Conservation (phyloP, 2,329 filamentous ascomycete genomes). For the Diplodia sapinea region DNA sequence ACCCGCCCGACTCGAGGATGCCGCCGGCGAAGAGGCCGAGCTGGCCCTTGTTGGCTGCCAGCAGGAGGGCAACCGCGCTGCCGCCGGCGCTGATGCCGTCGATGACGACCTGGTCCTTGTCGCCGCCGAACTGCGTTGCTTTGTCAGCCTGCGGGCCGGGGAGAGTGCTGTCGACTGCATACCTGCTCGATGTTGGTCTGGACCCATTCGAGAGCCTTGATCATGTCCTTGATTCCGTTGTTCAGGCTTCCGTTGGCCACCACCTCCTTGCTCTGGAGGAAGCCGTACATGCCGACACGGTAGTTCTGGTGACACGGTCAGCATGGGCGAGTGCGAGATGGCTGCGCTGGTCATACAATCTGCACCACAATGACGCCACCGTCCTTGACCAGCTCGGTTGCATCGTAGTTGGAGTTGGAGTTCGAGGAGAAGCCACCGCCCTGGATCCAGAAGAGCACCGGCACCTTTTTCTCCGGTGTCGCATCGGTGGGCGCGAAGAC, state of each 20-base stretch:
- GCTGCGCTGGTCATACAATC: constrained; percentile 41
- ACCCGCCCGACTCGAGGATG: constrained; percentile 61
- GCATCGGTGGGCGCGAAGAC: constrained; percentile 54
- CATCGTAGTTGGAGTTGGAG: constrained; percentile 51
- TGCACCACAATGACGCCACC: constrained; percentile 65
- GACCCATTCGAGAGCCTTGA: constrained; percentile 57
- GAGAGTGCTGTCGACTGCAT: not conserved
- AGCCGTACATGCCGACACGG: constrained; percentile 63
- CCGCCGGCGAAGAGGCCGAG: constrained; percentile 59
- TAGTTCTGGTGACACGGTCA: constrained; percentile 56
- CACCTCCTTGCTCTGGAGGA: constrained; percentile 62
- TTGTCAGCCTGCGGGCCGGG: not conserved
- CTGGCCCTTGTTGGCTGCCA: constrained; percentile 54
- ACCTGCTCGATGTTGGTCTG: constrained; percentile 50
- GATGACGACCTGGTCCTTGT: constrained; percentile 55
- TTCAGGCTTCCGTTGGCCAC: constrained; percentile 60
- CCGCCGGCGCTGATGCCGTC: constrained; percentile 60
- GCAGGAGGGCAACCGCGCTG: constrained; percentile 60
- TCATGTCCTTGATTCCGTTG: constrained; percentile 59
- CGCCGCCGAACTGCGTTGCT: constrained; percentile 51
- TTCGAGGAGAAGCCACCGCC: constrained; percentile 64
- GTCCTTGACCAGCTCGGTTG: constrained; percentile 62
- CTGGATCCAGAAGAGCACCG: constrained; percentile 60
- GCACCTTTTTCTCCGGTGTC: constrained; percentile 39
- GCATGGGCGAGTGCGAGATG: not conserved